Percentiles rank a stretch among this genome's conserved stretches.
Conservation (phyloP, 1,284 basidiomycete genomes). For the Puccinia coronata region DNA sequence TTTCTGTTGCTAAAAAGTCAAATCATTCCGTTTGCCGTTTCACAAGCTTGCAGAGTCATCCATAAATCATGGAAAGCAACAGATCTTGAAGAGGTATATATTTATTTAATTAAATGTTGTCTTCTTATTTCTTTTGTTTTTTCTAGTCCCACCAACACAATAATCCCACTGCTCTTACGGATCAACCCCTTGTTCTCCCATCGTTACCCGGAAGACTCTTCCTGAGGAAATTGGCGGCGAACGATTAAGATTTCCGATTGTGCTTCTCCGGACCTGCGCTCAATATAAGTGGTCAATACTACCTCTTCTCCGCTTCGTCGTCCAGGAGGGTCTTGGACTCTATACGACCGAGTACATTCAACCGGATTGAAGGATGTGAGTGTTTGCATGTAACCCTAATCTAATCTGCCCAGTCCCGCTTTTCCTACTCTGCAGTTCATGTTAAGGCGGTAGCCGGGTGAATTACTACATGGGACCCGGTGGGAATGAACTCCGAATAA, state of each 20-base stretch:
- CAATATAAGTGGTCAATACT: slow-evolving; percentile 2
- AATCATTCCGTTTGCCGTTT: neutral
- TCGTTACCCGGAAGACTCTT: too few relatives aligned
- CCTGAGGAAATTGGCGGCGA: too few relatives aligned
- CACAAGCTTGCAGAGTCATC: slow-evolving; percentile 14
- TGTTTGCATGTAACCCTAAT: too few relatives aligned
- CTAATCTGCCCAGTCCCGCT: too few relatives aligned
- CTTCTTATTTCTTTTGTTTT: neutral
- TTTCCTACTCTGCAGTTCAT: too few relatives aligned
- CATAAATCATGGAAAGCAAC: neutral
- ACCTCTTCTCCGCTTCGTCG: neutral
- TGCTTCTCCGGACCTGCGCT: neutral
- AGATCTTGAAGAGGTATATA: neutral
- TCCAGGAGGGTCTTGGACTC: neutral
- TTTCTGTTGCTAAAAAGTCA: neutral
- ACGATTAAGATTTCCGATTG: neutral
- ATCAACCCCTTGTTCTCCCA: too few relatives aligned
- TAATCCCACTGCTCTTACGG: too few relatives aligned
- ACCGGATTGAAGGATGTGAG: too few relatives aligned
- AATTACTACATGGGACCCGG: too few relatives aligned
- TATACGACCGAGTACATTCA: neutral
- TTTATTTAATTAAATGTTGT: neutral
- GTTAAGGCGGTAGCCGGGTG: too few relatives aligned
- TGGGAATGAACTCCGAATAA: too few relatives aligned
- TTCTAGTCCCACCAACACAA: neutral